Evolutionary conservation across 2,329 filamentous ascomycete genomes (phyloP).

Genomic region (Pestalotiopsis sp.): DNA sequence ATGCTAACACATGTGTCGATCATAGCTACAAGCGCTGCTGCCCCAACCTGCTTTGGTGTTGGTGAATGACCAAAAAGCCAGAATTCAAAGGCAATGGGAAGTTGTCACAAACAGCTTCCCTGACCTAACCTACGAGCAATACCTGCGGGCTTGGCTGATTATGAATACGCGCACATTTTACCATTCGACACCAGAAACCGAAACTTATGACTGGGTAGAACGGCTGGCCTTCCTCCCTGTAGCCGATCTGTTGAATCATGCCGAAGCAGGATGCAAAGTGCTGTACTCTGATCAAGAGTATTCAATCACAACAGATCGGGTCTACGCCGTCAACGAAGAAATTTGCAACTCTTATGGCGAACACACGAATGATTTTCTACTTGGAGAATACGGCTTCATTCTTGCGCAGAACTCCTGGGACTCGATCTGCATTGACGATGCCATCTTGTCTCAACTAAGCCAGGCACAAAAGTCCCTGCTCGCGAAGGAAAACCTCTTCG

Average conservation of each 20-base stretch:
- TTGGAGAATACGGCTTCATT: constrained; percentile 39
- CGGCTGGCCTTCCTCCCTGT: constrained; percentile 11
- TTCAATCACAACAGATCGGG: constrained; percentile 8
- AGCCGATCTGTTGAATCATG: constrained; percentile 14
- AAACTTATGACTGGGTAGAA: constrained; percentile 22
- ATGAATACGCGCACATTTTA: constrained; percentile 62
- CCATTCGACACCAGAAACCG: constrained; percentile 45
- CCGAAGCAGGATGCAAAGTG: constrained; percentile 10
- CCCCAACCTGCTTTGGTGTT: not conserved
- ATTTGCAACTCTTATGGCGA: constrained; percentile 50
- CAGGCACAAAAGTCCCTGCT: not conserved
- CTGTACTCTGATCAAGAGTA: not conserved
- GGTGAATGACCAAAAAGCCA: constrained; percentile 24
- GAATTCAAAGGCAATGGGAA: constrained; percentile 3
- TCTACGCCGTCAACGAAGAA: constrained; percentile 34
- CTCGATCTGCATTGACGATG: constrained; percentile 18
- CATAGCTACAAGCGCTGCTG: constrained; percentile 5
- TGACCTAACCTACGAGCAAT: constrained; percentile 23
- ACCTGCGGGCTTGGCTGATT: constrained; percentile 59
- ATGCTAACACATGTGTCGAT: not conserved
- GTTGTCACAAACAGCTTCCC: constrained; percentile 3
- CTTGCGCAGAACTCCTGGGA: constrained; percentile 20
- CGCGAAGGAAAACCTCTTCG: not conserved
- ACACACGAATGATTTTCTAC: constrained; percentile 53
- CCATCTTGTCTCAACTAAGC: constrained; percentile 13